A percentile compares a stretch with the other conserved stretches of the same genome.
Conservation (phyloP, 495 filamentous ascomycete species). For the Massariosphaeria phaeospora region DNA sequence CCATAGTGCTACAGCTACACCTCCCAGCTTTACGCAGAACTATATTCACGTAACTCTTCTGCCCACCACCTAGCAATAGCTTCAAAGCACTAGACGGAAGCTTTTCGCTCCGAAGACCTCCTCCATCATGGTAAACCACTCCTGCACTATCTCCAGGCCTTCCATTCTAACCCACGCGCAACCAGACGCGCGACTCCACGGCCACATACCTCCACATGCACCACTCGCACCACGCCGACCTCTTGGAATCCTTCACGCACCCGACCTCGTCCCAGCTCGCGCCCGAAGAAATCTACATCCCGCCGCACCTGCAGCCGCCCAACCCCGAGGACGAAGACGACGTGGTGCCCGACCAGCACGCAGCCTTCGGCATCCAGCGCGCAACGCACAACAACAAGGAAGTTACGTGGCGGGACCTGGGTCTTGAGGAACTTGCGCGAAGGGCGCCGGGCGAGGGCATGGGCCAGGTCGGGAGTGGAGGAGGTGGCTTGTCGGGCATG, state of each 20-base stretch:
- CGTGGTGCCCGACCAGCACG: constrained; percentile 92
- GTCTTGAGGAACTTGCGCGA: constrained; percentile 64
- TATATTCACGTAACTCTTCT: no score
- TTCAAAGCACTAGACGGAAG: no score
- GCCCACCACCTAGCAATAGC: no score
- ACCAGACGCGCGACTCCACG: constrained; percentile 80
- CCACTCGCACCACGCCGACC: constrained; percentile 72
- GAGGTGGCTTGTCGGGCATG: no score
- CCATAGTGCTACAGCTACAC: no score
- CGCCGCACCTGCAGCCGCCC: constrained; percentile 80
- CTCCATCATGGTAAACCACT: background rate
- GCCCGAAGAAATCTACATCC: constrained; percentile 72
- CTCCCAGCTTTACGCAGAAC: no score
- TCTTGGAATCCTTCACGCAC: constrained; percentile 65
- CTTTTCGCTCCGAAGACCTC: no score
- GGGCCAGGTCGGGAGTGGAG: background rate
- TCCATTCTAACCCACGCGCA: constrained; percentile 9
- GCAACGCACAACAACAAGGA: constrained; percentile 65
- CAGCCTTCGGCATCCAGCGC: constrained; percentile 88
- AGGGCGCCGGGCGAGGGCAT: constrained; percentile 44
- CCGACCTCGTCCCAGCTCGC: constrained; percentile 32
- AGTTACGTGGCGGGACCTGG: constrained; percentile 81
- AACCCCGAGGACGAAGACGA: constrained; percentile 99
- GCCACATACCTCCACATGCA: constrained; percentile 87
- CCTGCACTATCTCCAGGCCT: background rate